These are phyloP conservation scores for Phialemonium atrogriseum DNA, from an alignment of 2,329 filamentous ascomycete genomes.

Conservation along the genomic window DNA sequence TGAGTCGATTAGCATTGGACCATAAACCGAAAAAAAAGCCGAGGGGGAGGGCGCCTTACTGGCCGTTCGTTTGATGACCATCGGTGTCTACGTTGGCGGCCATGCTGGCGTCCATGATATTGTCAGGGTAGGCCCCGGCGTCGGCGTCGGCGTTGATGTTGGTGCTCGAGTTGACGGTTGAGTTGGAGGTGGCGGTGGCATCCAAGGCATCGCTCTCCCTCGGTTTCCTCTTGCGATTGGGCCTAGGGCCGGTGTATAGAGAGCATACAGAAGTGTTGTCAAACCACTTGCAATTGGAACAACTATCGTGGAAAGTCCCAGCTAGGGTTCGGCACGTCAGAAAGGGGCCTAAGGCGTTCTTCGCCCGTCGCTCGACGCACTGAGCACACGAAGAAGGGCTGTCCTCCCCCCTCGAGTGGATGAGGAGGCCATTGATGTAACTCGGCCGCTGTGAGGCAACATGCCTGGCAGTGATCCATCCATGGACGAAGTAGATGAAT, in stretches of 20 bases:
- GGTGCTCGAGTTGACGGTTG: too few species aligned
- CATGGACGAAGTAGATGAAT: conserved; percentile 17
- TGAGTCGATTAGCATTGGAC: too few species aligned
- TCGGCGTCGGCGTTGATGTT: too few species aligned
- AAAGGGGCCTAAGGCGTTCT: conserved; percentile 17
- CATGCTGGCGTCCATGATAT: too few species aligned
- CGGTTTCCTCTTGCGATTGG: conserved; percentile 18
- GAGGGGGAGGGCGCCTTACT: too few species aligned
- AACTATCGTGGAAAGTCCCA: conserved; percentile 16
- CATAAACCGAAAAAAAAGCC: too few species aligned
- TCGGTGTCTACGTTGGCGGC: too few species aligned
- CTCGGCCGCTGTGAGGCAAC: conserved; percentile 18
- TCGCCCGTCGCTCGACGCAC: conserved; percentile 14
- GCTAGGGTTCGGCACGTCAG: conserved; percentile 14
- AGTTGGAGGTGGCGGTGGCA: too few species aligned
- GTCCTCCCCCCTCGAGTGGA: conserved; percentile 18
- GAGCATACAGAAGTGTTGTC: conserved; percentile 17
- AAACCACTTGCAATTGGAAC: conserved; percentile 21
- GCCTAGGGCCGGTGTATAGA: conserved; percentile 17
- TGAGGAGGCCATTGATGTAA: conserved; percentile 19
- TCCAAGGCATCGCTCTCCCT: too few species aligned
- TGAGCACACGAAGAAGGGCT: conserved; percentile 10
- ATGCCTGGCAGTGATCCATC: conserved; percentile 19
- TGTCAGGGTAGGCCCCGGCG: too few species aligned
- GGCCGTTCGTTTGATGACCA: too few species aligned